Conservation (phyloP, 2,329 filamentous ascomycete species). For the Botrytis porri region DNA sequence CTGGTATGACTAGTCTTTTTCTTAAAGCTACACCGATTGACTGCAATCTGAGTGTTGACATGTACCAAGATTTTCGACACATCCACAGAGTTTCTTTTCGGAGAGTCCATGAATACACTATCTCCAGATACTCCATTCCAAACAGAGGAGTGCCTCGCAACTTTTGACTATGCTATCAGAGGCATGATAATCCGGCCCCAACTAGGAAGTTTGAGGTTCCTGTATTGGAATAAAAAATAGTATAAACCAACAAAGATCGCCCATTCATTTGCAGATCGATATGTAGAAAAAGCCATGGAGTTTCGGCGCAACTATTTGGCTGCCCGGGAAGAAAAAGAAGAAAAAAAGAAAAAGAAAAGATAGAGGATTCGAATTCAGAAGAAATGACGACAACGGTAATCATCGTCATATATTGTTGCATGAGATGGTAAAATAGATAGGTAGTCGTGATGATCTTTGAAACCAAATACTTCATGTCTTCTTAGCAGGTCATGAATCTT, state of each 20-base stretch:
- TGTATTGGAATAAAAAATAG: background rate
- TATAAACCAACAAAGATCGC: background rate
- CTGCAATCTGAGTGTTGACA: background rate
- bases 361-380: background rate
- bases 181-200: background rate
- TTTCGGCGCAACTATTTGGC: background rate
- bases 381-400: background rate
- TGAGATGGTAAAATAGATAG: conserved; percentile 2
- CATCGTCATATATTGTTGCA: background rate
- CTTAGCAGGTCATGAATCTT: background rate
- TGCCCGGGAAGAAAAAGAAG: too few species aligned
- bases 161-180: background rate
- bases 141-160: background rate
- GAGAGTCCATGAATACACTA: background rate
- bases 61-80: background rate
- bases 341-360: background rate
- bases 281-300: background rate
- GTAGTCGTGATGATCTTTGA: background rate
- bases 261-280: background rate
- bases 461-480: conserved; percentile 4
- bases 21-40: background rate
- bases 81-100: background rate
- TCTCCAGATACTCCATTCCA: background rate
- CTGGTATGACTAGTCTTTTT: background rate
- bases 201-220: background rate